Percentiles rank a stretch among this genome's conserved stretches.
These are phyloP conservation scores for Mycosarcoma mackinlayi DNA, from an alignment of 1,284 basidiomycete genomes.

Conservation along the genomic window DNA sequence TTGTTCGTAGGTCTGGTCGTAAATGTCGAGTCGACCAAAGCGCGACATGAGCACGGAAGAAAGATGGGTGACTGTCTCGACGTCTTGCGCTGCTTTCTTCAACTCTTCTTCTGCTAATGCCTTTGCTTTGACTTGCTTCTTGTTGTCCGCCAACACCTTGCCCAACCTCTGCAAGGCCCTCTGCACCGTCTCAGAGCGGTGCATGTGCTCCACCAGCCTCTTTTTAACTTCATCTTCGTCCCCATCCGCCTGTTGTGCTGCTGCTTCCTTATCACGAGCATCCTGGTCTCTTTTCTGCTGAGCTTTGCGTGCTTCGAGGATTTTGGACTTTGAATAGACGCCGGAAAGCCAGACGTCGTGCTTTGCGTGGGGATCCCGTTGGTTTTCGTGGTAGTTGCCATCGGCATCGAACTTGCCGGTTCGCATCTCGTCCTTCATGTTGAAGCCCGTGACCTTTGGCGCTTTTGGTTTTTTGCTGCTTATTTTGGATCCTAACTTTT, in stretches of 20 bases:
- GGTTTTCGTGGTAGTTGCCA: conserved; percentile 84
- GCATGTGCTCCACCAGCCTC: conserved; percentile 75
- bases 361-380: conserved; percentile 83
- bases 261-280: conserved; percentile 64
- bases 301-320: conserved; percentile 79
- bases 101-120: conserved; percentile 17
- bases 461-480: conserved; percentile 67
- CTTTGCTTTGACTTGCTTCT: conserved; percentile 73
- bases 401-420: conserved; percentile 96
- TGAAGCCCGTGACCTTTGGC: conserved; percentile 96
- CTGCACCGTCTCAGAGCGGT: conserved; percentile 89
- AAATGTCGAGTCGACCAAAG: conserved; percentile 61
- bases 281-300: conserved; percentile 74
- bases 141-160: conserved; percentile 53
- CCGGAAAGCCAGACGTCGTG: conserved; percentile 97
- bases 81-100: conserved; percentile 21
- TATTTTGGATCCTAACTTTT: conserved; percentile 13
- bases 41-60: conserved; percentile 60
- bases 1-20: conserved; percentile 63
- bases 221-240: conserved; percentile 73
- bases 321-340: conserved; percentile 80
- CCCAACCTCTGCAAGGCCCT: conserved; percentile 89
- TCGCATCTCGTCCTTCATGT: conserved; percentile 98
- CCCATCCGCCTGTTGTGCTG: conserved; percentile 78
- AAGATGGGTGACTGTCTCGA: conserved; percentile 60